A percentile compares a stretch with the other conserved stretches of the same genome.
Conservation (phyloP, 305 asterid species). For the Fraxinus latifolia region DNA sequence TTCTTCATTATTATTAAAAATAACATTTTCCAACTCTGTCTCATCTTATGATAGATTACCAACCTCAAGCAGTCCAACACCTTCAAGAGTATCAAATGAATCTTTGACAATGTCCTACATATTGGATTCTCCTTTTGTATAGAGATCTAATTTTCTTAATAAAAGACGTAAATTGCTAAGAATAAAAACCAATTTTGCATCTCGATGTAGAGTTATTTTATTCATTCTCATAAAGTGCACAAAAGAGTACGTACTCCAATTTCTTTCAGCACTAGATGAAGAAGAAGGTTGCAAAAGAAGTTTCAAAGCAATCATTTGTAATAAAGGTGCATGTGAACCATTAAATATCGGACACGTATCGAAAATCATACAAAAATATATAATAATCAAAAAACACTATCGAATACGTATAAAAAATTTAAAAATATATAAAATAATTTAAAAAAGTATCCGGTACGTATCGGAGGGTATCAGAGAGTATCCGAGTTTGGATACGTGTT, state of each 20-base stretch:
- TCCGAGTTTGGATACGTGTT: too few species aligned
- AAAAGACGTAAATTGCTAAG: background rate
- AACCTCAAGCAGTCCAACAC: too few species aligned
- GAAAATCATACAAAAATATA: too few species aligned
- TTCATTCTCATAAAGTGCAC: background rate
- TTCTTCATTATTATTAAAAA: too few species aligned
- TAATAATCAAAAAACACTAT: too few species aligned
- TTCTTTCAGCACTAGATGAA: background rate
- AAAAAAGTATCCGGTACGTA: too few species aligned
- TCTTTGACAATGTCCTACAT: background rate
- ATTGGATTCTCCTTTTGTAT: background rate
- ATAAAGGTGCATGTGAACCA: background rate
- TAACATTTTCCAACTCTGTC: background rate
- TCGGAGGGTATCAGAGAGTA: too few species aligned
- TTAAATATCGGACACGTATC: background rate
- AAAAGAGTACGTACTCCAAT: background rate
- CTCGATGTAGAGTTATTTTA: background rate
- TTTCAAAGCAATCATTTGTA: background rate
- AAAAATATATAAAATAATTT: too few species aligned
- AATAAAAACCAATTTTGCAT: too few species aligned
- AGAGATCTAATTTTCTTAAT: background rate
- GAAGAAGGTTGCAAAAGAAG: background rate
- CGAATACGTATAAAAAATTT: too few species aligned
- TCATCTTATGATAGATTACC: too few species aligned
- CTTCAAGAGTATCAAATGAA: too few species aligned